Evolutionary conservation across 2,329 filamentous ascomycete species (phyloP), one percentile per base, ranked within the genome.

Genomic region (Periglandula ipomoeae): DNA sequence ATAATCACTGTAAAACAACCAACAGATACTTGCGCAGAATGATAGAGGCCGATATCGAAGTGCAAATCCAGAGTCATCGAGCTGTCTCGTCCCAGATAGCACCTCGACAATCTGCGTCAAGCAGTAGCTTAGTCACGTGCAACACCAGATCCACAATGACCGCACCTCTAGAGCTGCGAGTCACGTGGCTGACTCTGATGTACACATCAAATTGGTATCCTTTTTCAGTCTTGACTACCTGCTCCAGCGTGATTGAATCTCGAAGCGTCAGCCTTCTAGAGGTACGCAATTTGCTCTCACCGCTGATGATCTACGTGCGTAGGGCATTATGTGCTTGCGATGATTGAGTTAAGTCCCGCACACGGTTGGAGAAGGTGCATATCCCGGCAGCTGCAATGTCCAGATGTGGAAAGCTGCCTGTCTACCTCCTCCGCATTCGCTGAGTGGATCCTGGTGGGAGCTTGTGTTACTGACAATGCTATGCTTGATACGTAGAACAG

Each of bases 21-120:
- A 68, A 69, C 62, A 59, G 56, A 67, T 69, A 67, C 61, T 67
- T 61, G 53, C 52, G 60, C 61, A 61, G 62, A 68, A 65, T 56
- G 61, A 64, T 62, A 60, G 61, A 59, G 59, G 60, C 54, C 59
- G 61, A 64, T 66, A 65, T 64, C 53, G 57, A 60, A 55, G 51
- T 50, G 50, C 45, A 53, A 57, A 45, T 26, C 44, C 49, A 44
- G 49, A 43, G 39, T 24, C 30, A 22, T 37, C 46, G 20, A 9
- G 20, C 20, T 30, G 23, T n/a, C 43, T 44, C 4, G 38, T 48
- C n/a, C 22, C 26, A 17, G 30, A 22, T 35, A 30, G 46, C 27
- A 42, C 39, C 15, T 32, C n/a, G 38, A 41, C 11, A 37, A 48
- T 48, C 46, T 37, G 46, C 37, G 30, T 42, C 38, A 37, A 43